These are phyloP conservation scores for Sapria himalayana DNA, from an alignment of 345 rosid genomes.

Conservation along the genomic window DNA sequence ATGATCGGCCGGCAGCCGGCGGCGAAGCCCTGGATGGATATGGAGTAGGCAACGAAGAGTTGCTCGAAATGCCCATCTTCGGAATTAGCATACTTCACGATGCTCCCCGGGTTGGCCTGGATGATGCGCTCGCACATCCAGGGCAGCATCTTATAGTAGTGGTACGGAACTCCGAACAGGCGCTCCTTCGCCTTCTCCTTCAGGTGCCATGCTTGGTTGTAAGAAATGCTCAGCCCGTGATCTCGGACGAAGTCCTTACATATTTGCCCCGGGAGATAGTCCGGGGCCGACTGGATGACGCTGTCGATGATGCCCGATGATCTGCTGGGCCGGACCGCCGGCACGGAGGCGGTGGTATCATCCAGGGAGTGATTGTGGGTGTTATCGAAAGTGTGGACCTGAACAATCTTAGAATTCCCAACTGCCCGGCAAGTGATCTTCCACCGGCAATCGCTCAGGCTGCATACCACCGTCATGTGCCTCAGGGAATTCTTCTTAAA, in stretches of 20 bases:
- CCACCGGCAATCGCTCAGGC: too few relatives aligned
- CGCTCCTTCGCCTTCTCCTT: slow-evolving; percentile 71
- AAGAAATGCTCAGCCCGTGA: slow-evolving; percentile 61
- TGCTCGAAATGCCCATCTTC: slow-evolving; percentile 49
- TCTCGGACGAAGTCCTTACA: slow-evolving; percentile 39
- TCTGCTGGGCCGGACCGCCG: too few relatives aligned
- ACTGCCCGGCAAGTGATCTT: too few relatives aligned
- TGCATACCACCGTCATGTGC: too few relatives aligned
- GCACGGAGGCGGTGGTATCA: too few relatives aligned
- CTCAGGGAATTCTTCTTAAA: too few relatives aligned
- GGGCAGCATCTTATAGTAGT: slow-evolving; percentile 48
- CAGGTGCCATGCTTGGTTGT: slow-evolving; percentile 71
- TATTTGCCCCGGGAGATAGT: slow-evolving; percentile 68
- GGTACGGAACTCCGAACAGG: slow-evolving; percentile 61
- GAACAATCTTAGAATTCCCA: too few relatives aligned
- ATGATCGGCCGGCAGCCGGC: slow-evolving; percentile 78
- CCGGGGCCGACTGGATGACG: too few relatives aligned
- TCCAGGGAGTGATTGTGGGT: too few relatives aligned
- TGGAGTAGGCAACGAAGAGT: slow-evolving; percentile 49
- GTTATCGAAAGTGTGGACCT: too few relatives aligned
- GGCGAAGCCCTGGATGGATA: slow-evolving; percentile 44
- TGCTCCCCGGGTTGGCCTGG: slow-evolving; percentile 66
- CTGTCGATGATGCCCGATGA: too few relatives aligned
- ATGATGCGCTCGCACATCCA: slow-evolving; percentile 38
- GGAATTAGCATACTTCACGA: slow-evolving; percentile 25